Conservation (phyloP, 2,329 filamentous ascomycete genomes). For the Graphium sp. region DNA sequence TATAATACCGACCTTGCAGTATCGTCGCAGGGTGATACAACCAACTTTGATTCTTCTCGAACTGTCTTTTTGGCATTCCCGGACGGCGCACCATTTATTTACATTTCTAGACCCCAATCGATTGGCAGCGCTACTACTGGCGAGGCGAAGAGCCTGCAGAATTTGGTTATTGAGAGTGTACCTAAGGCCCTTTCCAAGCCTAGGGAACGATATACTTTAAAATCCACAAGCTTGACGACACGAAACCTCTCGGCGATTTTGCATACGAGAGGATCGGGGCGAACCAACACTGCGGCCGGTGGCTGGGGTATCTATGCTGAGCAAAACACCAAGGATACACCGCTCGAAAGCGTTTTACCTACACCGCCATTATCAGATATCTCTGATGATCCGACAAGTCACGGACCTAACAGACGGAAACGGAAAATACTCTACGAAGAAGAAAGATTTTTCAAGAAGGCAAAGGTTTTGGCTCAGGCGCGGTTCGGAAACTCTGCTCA, state of each 20-base stretch:
- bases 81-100: conserved; percentile 61
- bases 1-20: conserved; percentile 48
- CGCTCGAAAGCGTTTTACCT: conserved; percentile 33
- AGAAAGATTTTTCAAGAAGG: conserved; percentile 27
- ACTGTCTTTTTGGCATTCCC: conserved; percentile 73
- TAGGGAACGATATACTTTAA: conserved; percentile 53
- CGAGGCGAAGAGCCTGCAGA: conserved; percentile 48
- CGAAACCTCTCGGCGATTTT: conserved; percentile 56
- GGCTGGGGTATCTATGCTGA: conserved; percentile 69
- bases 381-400: conserved; percentile 4
- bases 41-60: conserved; percentile 45
- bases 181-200: conserved; percentile 69
- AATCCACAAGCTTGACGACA: conserved; percentile 50
- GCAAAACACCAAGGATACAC: conserved; percentile 34
- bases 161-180: conserved; percentile 60
- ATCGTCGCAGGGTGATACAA: conserved; percentile 10
- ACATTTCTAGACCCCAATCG: conserved; percentile 37
- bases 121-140: conserved; percentile 20
- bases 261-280: conserved; percentile 49
- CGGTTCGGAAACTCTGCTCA: conserved; percentile 51
- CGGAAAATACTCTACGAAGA: neutral
- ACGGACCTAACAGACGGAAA: conserved; percentile 4
- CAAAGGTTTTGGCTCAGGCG: conserved; percentile 43
- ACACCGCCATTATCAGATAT: conserved; percentile 24
- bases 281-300: conserved; percentile 55